Percentiles rank a stretch among this genome's conserved stretches.
These are phyloP conservation scores for Crithidia acanthocephali DNA, from an alignment of 208 protist genomes.

Conservation along the genomic window DNA sequence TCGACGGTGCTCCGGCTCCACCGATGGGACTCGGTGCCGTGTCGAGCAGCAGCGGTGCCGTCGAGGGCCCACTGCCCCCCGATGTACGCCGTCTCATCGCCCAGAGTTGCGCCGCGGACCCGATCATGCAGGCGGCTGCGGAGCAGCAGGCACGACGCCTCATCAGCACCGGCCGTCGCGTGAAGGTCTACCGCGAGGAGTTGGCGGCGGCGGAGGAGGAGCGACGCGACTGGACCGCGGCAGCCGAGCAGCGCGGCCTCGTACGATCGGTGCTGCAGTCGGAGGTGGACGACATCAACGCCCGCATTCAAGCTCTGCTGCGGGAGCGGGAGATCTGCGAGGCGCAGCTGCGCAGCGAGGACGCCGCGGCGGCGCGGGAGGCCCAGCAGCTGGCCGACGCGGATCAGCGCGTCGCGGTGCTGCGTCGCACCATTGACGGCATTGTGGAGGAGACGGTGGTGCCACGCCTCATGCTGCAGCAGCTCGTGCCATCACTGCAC, in stretches of 20 bases:
- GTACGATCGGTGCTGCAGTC: slow-evolving; percentile 52
- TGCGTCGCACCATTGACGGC: slow-evolving; percentile 67
- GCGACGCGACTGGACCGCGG: slow-evolving; percentile 48
- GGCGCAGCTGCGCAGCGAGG: slow-evolving; percentile 58
- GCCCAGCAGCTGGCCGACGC: slow-evolving; percentile 61
- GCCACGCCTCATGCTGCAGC: slow-evolving; percentile 62
- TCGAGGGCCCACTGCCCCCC: slow-evolving; percentile 76
- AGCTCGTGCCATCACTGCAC: slow-evolving; percentile 77
- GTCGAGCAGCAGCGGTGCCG: not conserved
- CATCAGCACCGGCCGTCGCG: slow-evolving; percentile 75
- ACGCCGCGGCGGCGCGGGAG: slow-evolving; percentile 33
- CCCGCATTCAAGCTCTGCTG: slow-evolving; percentile 53
- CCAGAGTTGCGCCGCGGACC: slow-evolving; percentile 34
- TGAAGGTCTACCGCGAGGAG: slow-evolving; percentile 84
- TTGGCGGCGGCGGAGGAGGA: slow-evolving; percentile 75
- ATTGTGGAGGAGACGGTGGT: slow-evolving; percentile 61
- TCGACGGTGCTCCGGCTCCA: too few species aligned
- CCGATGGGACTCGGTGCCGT: too few species aligned
- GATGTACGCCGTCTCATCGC: slow-evolving; percentile 78
- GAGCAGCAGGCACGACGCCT: slow-evolving; percentile 81
- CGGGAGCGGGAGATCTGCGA: slow-evolving; percentile 72
- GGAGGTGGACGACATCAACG: slow-evolving; percentile 72
- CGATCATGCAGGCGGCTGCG: slow-evolving; percentile 39
- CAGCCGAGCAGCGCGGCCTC: slow-evolving; percentile 47
- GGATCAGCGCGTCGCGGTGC: slow-evolving; percentile 56